phyloP scores from a whole-genome alignment of 805 yeast genomes.

The Candida germanica region DNA sequence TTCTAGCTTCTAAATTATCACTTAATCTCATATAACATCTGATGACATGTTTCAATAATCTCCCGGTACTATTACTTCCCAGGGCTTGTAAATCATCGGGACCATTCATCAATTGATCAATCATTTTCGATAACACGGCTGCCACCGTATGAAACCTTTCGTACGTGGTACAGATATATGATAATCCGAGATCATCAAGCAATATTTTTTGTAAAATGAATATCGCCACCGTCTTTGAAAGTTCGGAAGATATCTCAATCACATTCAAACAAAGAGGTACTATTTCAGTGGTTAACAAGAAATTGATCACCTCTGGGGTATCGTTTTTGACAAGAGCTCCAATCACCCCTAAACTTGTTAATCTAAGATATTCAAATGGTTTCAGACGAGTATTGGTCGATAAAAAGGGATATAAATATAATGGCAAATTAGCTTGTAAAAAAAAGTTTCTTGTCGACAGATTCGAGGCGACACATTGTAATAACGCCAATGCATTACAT shows the following conservation, averaged over 20 bases:
- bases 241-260: slow-evolving; percentile 92
- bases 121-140: slow-evolving; percentile 82
- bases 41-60: slow-evolving; percentile 88
- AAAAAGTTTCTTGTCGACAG: slow-evolving; percentile 83
- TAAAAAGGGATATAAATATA: slow-evolving; percentile 89
- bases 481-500: slow-evolving; percentile 89
- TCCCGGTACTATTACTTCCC: slow-evolving; percentile 53
- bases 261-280: slow-evolving; percentile 92
- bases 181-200: slow-evolving; percentile 86
- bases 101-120: slow-evolving; percentile 60
- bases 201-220: slow-evolving; percentile 92
- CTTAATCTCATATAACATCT: slow-evolving; percentile 88
- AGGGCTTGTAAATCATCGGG: slow-evolving; percentile 35
- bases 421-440: slow-evolving; percentile 85
- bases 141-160: slow-evolving; percentile 95
- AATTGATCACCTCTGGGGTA: slow-evolving; percentile 90
- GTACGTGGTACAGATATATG: slow-evolving; percentile 90
- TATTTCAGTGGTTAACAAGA: slow-evolving; percentile 90
- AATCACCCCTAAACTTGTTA: slow-evolving; percentile 92
- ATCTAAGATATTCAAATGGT: slow-evolving; percentile 88
- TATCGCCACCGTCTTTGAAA: slow-evolving; percentile 93
- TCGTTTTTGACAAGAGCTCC: slow-evolving; percentile 97
- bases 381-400: slow-evolving; percentile 89
- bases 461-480: slow-evolving; percentile 97
- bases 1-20: slow-evolving; percentile 87